A percentile compares a stretch with the other conserved stretches of the same genome.
phyloP scores from a whole-genome alignment of 2,329 filamentous ascomycete genomes.

The Aspergillus melleus region DNA sequence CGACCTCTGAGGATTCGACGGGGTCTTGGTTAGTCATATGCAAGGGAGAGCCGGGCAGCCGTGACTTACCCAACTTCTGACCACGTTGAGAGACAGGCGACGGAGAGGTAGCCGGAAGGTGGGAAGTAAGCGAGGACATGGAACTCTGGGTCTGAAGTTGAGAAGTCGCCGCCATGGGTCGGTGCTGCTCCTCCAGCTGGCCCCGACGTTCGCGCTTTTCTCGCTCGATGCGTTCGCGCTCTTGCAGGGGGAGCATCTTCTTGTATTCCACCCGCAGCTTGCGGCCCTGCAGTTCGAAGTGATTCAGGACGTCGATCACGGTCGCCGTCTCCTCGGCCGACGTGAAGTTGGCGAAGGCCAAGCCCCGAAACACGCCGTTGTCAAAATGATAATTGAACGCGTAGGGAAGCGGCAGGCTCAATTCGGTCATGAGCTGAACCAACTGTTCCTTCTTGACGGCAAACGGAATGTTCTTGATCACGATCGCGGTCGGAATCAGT shows the following conservation, averaged over 20 bases:
- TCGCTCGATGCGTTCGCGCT: slow-evolving; percentile 91
- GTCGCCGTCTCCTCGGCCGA: slow-evolving; percentile 89
- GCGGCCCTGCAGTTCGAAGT: slow-evolving; percentile 89
- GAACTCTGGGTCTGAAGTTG: slow-evolving; percentile 83
- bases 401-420: slow-evolving; percentile 91
- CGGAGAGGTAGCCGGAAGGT: slow-evolving; percentile 64
- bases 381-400: slow-evolving; percentile 99
- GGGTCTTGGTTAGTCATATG: slow-evolving; percentile 16
- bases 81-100: slow-evolving; percentile 64
- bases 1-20: slow-evolving; percentile 59
- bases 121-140: slow-evolving; percentile 72
- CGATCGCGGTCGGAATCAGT: slow-evolving; percentile 95
- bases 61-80: slow-evolving; percentile 38
- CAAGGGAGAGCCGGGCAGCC: neutral
- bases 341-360: slow-evolving; percentile 98
- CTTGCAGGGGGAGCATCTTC: slow-evolving; percentile 95
- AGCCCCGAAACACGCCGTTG: slow-evolving; percentile 90
- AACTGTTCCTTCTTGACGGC: slow-evolving; percentile 96
- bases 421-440: slow-evolving; percentile 87
- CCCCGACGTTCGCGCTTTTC: slow-evolving; percentile 96
- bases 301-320: slow-evolving; percentile 92
- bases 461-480: slow-evolving; percentile 99
- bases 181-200: slow-evolving; percentile 95
- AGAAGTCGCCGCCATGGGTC: slow-evolving; percentile 59
- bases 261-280: slow-evolving; percentile 98